Evolutionary conservation across 176 grass and related monocot genomes (phyloP), one percentile per base, ranked within the genome.

Genomic region (Bonia amplexicaulis): DNA sequence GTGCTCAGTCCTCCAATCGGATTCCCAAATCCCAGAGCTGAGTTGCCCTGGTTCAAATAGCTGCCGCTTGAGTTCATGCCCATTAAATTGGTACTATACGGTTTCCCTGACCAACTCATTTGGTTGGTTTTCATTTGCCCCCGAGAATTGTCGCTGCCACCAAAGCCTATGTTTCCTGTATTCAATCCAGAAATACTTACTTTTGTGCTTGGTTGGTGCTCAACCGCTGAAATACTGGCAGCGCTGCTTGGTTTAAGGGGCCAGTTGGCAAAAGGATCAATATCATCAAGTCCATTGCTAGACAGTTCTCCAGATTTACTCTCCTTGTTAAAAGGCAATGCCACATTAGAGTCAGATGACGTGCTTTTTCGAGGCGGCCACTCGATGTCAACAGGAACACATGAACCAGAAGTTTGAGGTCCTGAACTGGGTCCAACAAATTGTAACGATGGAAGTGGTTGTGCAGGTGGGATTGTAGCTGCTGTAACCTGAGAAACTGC

Each of bases 241-340:
- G 33, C 57, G 60, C 69, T 89, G 70, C 83, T 84, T 88, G 88
- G 22, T 83, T 90, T 89, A 1, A 92, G 93, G 27, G 97, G 97
- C 97, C 97, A 99, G 88, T 99, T 79, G 59, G 93, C 97, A 90
- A 99, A 99, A 88, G 93, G 97, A 83, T 99, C 97, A 69, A 96
- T 66, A 92, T 92, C 88, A 90, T 86, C 76, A 82, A 99, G 86
- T 65, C 73, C 44, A 29, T 55, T 42, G 17, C 74, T 81, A 57
- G 86, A 90, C 27, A 85, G 22, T 39, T 48, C 77, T 46, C 74
- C 86, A 35, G 87, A 79, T 68, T 84, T 93, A 78, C 69, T 87
- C 74, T 93, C 76, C 49, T 90, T 87, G 70, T 73, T 94, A 83
- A 86, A 31, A 78, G 73, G 64, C 22, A 82, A 82, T 15, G 81